A percentile compares a stretch with the other conserved stretches of the same genome.
Evolutionary conservation across 75 land plant genomes (phyloP).

Genomic region (Pinus tabuliformis): DNA sequence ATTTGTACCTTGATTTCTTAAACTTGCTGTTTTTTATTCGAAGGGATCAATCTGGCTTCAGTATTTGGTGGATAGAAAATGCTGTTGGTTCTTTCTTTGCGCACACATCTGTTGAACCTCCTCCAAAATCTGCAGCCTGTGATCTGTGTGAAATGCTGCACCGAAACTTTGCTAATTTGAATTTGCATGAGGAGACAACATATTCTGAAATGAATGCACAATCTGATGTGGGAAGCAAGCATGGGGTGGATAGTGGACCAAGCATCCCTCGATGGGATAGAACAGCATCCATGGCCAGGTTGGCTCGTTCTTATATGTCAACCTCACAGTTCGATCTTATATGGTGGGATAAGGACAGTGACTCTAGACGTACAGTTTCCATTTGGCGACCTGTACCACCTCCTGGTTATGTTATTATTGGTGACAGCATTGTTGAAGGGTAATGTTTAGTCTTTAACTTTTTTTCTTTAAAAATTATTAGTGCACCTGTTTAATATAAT

Average conservation of each 20-base stretch:
- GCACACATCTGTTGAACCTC: slow-evolving; percentile 53
- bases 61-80: slow-evolving; percentile 95
- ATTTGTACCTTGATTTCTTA: not conserved
- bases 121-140: slow-evolving; percentile 31
- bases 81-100: slow-evolving; percentile 76
- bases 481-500: not conserved
- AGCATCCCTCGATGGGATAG: slow-evolving; percentile 56
- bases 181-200: slow-evolving; percentile 14
- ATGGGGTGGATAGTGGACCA: slow-evolving; percentile 10
- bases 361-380: slow-evolving; percentile 67
- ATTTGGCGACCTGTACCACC: slow-evolving; percentile 91
- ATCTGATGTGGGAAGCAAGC: slow-evolving; percentile 14
- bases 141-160: slow-evolving; percentile 70
- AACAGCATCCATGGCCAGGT: slow-evolving; percentile 43
- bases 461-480: not conserved
- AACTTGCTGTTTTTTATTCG: not conserved
- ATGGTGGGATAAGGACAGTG: slow-evolving; percentile 98
- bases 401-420: slow-evolving; percentile 79
- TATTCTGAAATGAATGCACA: slow-evolving; percentile 9
- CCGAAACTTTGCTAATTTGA: slow-evolving; percentile 22
- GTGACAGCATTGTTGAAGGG: slow-evolving; percentile 95
- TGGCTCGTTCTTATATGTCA: slow-evolving; percentile 48
- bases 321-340: slow-evolving; percentile 93
- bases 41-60: slow-evolving; percentile 60
- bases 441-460: slow-evolving; percentile 16